These are phyloP conservation scores for Sextonia rubra DNA, from an alignment of 164 flowering plant genomes.

Conservation along the genomic window DNA sequence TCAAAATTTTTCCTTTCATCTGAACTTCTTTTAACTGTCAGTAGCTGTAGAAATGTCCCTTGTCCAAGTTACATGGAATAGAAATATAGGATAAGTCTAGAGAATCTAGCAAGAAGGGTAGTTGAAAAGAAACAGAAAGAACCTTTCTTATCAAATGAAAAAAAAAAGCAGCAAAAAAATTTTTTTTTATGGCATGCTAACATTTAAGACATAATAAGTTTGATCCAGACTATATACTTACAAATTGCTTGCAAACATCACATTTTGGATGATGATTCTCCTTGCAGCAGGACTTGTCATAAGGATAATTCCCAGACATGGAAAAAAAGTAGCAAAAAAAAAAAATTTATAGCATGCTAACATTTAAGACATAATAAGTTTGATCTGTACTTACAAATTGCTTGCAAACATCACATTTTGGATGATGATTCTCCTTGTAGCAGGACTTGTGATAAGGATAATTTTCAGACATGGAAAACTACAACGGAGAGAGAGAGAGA, in stretches of 20 bases:
- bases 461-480: constrained; percentile 84
- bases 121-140: no score
- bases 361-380: no score
- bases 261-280: constrained; percentile 90
- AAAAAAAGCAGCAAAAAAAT: no score
- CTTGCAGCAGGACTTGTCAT: constrained; percentile 87
- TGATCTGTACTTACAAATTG: constrained; percentile 55
- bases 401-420: constrained; percentile 94
- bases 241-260: constrained; percentile 70
- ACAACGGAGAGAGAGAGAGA: constrained; percentile 15
- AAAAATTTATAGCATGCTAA: no score
- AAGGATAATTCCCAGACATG: constrained; percentile 71
- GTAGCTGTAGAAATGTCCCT: no score
- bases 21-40: no score
- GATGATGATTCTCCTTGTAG: constrained; percentile 84
- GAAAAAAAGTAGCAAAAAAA: constrained; percentile 33
- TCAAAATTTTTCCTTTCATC: no score
- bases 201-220: neutral
- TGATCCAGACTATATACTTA: neutral
- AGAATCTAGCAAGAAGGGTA: no score
- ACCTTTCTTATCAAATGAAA: no score
- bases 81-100: no score
- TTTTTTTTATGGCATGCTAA: no score
- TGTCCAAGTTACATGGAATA: no score
- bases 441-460: constrained; percentile 89